Evolutionary conservation across 345 rosid species (phyloP).

Genomic region (Sonneratia caseolaris): DNA sequence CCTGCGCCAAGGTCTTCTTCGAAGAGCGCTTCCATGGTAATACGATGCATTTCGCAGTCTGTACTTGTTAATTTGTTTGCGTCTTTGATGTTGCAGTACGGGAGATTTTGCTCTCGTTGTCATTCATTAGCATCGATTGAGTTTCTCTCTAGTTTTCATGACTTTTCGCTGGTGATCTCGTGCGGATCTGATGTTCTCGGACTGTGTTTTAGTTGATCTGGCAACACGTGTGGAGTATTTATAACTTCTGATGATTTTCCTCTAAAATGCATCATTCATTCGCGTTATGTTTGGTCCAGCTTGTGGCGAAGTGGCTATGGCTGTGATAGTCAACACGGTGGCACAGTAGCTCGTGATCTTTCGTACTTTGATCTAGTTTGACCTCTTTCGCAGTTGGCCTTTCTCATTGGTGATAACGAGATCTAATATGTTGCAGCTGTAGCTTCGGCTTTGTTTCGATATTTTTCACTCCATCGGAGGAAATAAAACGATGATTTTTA

Average conservation of each 20-base stretch:
- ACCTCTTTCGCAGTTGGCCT: too few species aligned
- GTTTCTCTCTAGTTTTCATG: not conserved
- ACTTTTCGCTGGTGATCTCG: not conserved
- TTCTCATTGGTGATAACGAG: not conserved
- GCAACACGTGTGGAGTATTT: not conserved
- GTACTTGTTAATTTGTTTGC: not conserved
- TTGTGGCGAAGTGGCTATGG: too few species aligned
- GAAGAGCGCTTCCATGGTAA: slow-evolving; percentile 94
- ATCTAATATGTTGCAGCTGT: not conserved
- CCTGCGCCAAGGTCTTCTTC: slow-evolving; percentile 63
- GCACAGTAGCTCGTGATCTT: too few species aligned
- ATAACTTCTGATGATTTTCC: not conserved
- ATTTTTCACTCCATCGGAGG: not conserved
- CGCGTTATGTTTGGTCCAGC: not conserved
- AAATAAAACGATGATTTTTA: not conserved
- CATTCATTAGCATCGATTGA: not conserved
- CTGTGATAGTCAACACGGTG: too few species aligned
- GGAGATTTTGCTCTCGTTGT: not conserved
- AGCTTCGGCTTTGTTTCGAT: not conserved
- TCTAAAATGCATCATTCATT: not conserved
- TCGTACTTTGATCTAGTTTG: too few species aligned
- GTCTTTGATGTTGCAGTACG: not conserved
- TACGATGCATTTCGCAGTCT: not conserved
- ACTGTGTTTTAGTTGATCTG: not conserved
- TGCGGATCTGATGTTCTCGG: not conserved